Conservation (phyloP, 2,329 filamentous ascomycete genomes). For the Botrytis byssoidea region DNA sequence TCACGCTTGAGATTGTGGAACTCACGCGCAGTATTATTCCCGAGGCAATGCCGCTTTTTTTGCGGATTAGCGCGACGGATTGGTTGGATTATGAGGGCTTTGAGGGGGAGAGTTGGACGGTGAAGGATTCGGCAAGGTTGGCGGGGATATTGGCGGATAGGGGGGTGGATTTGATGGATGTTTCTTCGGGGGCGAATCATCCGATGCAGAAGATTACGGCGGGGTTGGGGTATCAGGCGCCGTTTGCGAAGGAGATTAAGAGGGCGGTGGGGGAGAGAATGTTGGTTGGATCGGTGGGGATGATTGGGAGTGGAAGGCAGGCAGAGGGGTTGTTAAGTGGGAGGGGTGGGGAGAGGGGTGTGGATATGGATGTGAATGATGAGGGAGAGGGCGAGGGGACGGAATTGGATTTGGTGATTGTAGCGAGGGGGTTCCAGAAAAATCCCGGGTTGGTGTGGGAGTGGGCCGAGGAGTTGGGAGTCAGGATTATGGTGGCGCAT, state of each 20-base stretch:
- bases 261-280: slow-evolving; percentile 64
- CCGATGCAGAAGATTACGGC: slow-evolving; percentile 54
- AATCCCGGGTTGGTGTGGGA: slow-evolving; percentile 56
- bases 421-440: slow-evolving; percentile 57
- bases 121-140: slow-evolving; percentile 62
- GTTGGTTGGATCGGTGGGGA: slow-evolving; percentile 49
- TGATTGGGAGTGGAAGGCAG: slow-evolving; percentile 46
- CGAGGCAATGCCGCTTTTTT: slow-evolving; percentile 66
- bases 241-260: slow-evolving; percentile 69
- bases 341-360: slow-evolving; percentile 34
- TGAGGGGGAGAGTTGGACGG: slow-evolving; percentile 62
- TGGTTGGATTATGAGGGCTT: slow-evolving; percentile 65
- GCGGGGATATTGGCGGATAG: slow-evolving; percentile 60
- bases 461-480: slow-evolving; percentile 54
- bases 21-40: slow-evolving; percentile 62
- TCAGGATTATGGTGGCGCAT: slow-evolving; percentile 48
- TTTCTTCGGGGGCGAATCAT: slow-evolving; percentile 67
- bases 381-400: slow-evolving; percentile 41
- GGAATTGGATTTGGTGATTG: slow-evolving; percentile 50
- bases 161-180: slow-evolving; percentile 74
- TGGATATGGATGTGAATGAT: slow-evolving; percentile 32
- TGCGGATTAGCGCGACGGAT: slow-evolving; percentile 72
- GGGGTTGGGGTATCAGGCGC: slow-evolving; percentile 68
- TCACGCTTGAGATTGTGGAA: slow-evolving; percentile 67
- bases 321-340: slow-evolving; percentile 50